These are phyloP conservation scores for Penicillium sp. DNA, from an alignment of 2,329 filamentous ascomycete genomes.

Conservation along the genomic window DNA sequence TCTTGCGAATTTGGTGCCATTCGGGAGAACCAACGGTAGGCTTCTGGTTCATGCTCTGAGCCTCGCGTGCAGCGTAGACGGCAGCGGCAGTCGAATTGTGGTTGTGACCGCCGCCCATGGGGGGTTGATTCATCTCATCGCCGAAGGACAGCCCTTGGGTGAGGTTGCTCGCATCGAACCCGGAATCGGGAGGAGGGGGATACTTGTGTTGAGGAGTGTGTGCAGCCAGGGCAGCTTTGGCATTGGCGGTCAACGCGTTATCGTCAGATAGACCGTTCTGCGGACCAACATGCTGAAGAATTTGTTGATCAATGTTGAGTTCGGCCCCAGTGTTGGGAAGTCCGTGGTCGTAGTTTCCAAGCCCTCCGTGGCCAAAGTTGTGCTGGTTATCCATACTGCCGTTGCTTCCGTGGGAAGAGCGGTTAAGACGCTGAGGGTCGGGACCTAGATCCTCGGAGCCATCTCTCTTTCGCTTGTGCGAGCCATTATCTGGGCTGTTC, in stretches of 20 bases:
- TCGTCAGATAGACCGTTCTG: slow-evolving; percentile 55
- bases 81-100: slow-evolving; percentile 60
- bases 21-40: slow-evolving; percentile 93
- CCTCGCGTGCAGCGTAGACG: slow-evolving; percentile 52
- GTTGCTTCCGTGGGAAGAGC: slow-evolving; percentile 42
- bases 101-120: slow-evolving; percentile 36
- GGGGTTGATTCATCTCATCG: slow-evolving; percentile 42
- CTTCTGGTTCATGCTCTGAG: slow-evolving; percentile 60
- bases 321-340: slow-evolving; percentile 37
- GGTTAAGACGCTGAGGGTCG: slow-evolving; percentile 42
- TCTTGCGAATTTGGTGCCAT: slow-evolving; percentile 95
- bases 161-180: slow-evolving; percentile 39
- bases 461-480: slow-evolving; percentile 44
- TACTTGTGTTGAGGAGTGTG: slow-evolving; percentile 46
- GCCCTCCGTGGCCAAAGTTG: slow-evolving; percentile 36
- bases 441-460: slow-evolving; percentile 39
- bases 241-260: slow-evolving; percentile 47
- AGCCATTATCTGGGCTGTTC: slow-evolving; percentile 35
- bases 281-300: slow-evolving; percentile 50
- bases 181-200: slow-evolving; percentile 41
- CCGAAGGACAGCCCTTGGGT: slow-evolving; percentile 38
- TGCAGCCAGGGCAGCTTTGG: slow-evolving; percentile 47
- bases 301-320: slow-evolving; percentile 46
- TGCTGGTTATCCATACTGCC: slow-evolving; percentile 38
- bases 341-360: slow-evolving; percentile 41